A percentile compares a stretch with the other conserved stretches of the same genome.
Evolutionary conservation across 2,329 filamentous ascomycete species (phyloP).

Genomic region (Exophiala spinifera): DNA sequence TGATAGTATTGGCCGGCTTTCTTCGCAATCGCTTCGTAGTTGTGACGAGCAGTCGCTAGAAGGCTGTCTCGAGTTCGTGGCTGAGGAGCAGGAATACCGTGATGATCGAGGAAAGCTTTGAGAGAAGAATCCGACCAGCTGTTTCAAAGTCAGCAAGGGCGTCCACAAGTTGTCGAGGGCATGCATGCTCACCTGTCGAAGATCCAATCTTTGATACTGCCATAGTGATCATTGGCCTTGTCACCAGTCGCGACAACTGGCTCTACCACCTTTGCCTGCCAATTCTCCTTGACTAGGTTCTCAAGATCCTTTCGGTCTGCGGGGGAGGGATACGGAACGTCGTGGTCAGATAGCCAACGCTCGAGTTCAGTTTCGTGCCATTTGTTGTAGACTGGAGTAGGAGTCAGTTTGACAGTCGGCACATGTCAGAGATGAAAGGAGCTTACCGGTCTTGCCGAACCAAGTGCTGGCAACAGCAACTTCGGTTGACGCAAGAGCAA

Average conservation of each 20-base stretch:
- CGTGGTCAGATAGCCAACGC: slow-evolving; percentile 90
- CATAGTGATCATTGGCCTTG: slow-evolving; percentile 68
- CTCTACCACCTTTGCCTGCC: slow-evolving; percentile 72
- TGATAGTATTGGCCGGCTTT: slow-evolving; percentile 70
- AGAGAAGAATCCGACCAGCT: slow-evolving; percentile 92
- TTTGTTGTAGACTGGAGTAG: slow-evolving; percentile 80
- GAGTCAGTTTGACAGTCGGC: slow-evolving; percentile 7
- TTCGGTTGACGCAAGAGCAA: slow-evolving; percentile 66
- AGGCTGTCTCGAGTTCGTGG: slow-evolving; percentile 81
- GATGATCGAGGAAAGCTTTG: slow-evolving; percentile 86
- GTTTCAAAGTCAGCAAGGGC: slow-evolving; percentile 36
- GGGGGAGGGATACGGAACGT: slow-evolving; percentile 83
- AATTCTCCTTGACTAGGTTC: slow-evolving; percentile 82
- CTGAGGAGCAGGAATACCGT: slow-evolving; percentile 84
- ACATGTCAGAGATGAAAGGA: slow-evolving; percentile 2
- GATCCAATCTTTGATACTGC: slow-evolving; percentile 80
- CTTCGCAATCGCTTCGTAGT: slow-evolving; percentile 75
- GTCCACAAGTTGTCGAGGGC: background rate
- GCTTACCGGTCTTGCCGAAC: slow-evolving; percentile 79
- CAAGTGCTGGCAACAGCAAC: slow-evolving; percentile 71
- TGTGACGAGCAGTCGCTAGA: slow-evolving; percentile 72
- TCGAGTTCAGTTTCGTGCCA: slow-evolving; percentile 98
- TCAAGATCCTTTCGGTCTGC: slow-evolving; percentile 94
- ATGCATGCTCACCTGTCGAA: slow-evolving; percentile 68
- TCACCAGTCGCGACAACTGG: slow-evolving; percentile 76